Conservation (phyloP, 225 moss, liverwort and hornwort species). For the Polytrichum formosum region DNA sequence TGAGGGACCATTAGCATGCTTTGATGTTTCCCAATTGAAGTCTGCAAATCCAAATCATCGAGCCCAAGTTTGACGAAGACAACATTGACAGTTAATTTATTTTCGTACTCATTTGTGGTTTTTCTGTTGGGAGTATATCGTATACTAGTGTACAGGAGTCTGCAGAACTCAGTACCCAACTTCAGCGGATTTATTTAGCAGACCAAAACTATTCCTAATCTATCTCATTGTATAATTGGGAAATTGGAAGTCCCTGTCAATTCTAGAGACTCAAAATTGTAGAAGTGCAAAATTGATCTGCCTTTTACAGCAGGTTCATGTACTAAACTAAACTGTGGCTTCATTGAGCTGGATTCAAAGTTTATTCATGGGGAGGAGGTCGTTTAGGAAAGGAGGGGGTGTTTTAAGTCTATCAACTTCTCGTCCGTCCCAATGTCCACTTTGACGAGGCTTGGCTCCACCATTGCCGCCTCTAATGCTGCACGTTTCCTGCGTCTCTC, state of each 20-base stretch:
- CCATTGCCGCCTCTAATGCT: background rate
- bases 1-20: background rate
- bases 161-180: no score
- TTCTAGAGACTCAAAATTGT: no score
- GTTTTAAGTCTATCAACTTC: background rate
- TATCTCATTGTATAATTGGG: no score
- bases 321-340: no score
- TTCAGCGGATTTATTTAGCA: background rate
- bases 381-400: background rate
- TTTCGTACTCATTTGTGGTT: background rate
- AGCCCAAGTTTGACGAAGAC: background rate
- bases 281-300: no score
- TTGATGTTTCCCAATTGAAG: background rate
- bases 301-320: no score
- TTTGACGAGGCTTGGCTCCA: background rate
- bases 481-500: slow-evolving; percentile 4
- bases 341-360: no score
- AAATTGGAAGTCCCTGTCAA: no score
- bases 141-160: background rate
- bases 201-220: background rate
- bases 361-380: background rate
- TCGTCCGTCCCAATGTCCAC: background rate
- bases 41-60: background rate
- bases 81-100: background rate
- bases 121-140: background rate